Percentiles rank a stretch among this genome's conserved stretches.
Conservation (phyloP, 305 asterid genomes). For the Fraxinus sp. region DNA sequence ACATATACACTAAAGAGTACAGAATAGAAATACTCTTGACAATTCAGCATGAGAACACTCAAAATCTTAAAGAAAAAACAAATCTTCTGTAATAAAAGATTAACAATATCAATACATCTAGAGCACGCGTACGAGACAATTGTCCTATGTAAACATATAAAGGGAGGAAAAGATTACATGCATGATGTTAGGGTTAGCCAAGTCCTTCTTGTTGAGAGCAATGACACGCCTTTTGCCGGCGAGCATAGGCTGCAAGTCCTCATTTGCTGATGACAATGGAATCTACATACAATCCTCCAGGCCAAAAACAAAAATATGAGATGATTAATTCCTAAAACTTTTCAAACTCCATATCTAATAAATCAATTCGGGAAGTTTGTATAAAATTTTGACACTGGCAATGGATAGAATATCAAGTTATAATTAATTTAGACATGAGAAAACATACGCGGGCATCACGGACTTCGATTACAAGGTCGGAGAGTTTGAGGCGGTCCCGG, state of each 20-base stretch:
- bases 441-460: conserved; percentile 81
- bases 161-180: conserved; percentile 45
- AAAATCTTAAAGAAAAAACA: neutral
- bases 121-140: neutral
- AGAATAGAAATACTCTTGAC: neutral
- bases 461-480: conserved; percentile 89
- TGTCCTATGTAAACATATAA: neutral
- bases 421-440: neutral
- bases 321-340: neutral
- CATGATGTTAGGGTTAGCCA: conserved; percentile 92
- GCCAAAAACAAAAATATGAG: neutral
- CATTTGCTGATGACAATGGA: conserved; percentile 78
- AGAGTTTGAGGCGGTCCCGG: conserved; percentile 80
- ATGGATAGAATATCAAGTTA: neutral
- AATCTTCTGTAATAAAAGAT: neutral
- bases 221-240: conserved; percentile 72
- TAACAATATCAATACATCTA: neutral
- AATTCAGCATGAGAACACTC: neutral
- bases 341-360: neutral
- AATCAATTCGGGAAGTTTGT: neutral
- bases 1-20: neutral
- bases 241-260: conserved; percentile 77
- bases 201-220: conserved; percentile 93
- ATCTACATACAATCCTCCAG: conserved; percentile 40
- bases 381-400: neutral